These are phyloP conservation scores for Musa schizocarpa DNA, from an alignment of 176 grass and related monocot species.

Conservation along the genomic window DNA sequence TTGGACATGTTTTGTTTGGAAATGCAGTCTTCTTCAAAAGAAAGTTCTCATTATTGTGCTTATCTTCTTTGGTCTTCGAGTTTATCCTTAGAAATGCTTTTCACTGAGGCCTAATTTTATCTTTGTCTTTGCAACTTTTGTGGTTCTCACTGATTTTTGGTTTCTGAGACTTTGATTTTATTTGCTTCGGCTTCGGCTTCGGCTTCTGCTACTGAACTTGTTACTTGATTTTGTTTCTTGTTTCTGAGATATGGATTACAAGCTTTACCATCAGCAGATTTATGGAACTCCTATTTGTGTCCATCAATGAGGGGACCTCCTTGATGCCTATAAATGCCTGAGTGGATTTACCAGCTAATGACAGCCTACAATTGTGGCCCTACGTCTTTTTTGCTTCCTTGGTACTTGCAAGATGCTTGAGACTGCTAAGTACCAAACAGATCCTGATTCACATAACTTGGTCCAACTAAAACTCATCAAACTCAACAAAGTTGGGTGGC, in stretches of 20 bases:
- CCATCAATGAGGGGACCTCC: too few relatives aligned
- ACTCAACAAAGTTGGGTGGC: background rate
- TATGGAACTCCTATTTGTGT: background rate
- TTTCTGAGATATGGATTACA: background rate
- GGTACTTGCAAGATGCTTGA: background rate
- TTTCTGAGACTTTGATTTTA: background rate
- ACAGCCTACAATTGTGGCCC: background rate
- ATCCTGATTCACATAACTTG: background rate
- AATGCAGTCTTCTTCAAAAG: too few relatives aligned
- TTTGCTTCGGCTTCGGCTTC: background rate
- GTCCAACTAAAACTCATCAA: background rate
- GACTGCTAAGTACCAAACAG: background rate
- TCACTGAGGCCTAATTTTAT: too few relatives aligned
- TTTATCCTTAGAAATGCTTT: too few relatives aligned
- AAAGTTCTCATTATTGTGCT: too few relatives aligned
- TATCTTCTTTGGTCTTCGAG: too few relatives aligned
- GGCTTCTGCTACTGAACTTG: background rate
- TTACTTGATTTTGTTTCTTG: background rate
- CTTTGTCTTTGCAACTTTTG: background rate
- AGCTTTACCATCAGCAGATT: too few relatives aligned
- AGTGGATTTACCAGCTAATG: background rate
- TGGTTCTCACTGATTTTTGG: background rate
- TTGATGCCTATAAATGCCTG: too few relatives aligned
- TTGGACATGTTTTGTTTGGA: too few relatives aligned
- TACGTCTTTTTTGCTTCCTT: background rate